A percentile compares a stretch with the other conserved stretches of the same genome.
Conservation (phyloP, 1,284 basidiomycete species). For the Ustilago xerochloae region DNA sequence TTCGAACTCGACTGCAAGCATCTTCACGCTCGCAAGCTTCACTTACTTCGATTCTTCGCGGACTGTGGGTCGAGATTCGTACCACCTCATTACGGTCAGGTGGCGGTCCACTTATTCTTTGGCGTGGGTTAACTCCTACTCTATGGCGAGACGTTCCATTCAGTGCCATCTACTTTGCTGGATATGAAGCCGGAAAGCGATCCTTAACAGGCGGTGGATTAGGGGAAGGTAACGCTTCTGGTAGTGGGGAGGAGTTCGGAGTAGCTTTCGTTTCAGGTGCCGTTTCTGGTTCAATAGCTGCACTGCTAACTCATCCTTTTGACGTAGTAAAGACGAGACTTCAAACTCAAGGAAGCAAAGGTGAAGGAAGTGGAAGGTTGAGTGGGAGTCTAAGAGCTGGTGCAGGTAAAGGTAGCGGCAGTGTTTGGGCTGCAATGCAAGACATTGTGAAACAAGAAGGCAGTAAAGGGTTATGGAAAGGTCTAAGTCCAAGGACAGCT, state of each 20-base stretch:
- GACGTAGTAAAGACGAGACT: constrained; percentile 94
- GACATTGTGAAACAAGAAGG: constrained; percentile 85
- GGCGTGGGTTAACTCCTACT: constrained; percentile 89
- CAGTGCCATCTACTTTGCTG: constrained; percentile 86
- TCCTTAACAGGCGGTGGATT: constrained; percentile 67
- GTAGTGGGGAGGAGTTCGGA: constrained; percentile 73
- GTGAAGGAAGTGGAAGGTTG: neutral
- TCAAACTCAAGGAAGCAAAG: constrained; percentile 71
- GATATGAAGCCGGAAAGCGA: constrained; percentile 69
- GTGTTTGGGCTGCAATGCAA: constrained; percentile 70
- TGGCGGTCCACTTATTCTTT: constrained; percentile 78
- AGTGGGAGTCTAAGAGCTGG: neutral
- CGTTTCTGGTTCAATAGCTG: constrained; percentile 73
- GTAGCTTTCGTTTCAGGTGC: constrained; percentile 86
- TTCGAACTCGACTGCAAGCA: constrained; percentile 88
- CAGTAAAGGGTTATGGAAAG: constrained; percentile 80
- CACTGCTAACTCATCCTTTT: constrained; percentile 91
- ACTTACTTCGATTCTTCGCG: constrained; percentile 47
- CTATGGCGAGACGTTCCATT: constrained; percentile 98
- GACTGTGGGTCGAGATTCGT: constrained; percentile 50
- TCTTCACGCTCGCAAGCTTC: constrained; percentile 36
- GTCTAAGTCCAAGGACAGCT: constrained; percentile 85
- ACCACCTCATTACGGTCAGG: constrained; percentile 20
- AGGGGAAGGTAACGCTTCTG: constrained; percentile 64
- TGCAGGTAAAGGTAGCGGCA: neutral